These are phyloP conservation scores for Jamesozyma jinghongensis DNA, from an alignment of 805 yeast genomes.

Conservation along the genomic window DNA sequence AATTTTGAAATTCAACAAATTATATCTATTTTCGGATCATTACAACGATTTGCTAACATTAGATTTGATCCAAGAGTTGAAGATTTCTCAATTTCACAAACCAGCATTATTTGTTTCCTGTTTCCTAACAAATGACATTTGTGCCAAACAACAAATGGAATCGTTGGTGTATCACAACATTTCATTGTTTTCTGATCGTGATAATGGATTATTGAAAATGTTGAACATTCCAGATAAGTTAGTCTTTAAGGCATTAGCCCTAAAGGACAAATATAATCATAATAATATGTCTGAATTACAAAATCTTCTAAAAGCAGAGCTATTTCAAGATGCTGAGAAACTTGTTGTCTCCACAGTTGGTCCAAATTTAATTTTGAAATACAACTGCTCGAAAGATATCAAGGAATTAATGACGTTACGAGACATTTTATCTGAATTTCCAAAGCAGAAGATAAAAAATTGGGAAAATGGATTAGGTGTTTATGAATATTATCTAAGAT, in stretches of 20 bases:
- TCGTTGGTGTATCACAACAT: conserved; percentile 23
- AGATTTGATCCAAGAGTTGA: conserved; percentile 44
- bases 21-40: conserved; percentile 17
- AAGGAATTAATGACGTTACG: conserved; percentile 34
- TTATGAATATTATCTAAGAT: conserved; percentile 41
- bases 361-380: conserved; percentile 47
- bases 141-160: conserved; percentile 36
- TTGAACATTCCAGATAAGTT: conserved; percentile 42
- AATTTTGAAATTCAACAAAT: conserved; percentile 33
- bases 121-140: conserved; percentile 43
- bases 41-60: conserved; percentile 34
- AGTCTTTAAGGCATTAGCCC: conserved; percentile 53
- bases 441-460: conserved; percentile 34
- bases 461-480: conserved; percentile 55
- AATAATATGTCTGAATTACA: conserved; percentile 52
- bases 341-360: conserved; percentile 53
- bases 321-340: conserved; percentile 55
- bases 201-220: conserved; percentile 24
- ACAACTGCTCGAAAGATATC: conserved; percentile 21
- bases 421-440: conserved; percentile 36
- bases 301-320: conserved; percentile 51
- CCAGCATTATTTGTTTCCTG: conserved; percentile 57
- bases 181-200: conserved; percentile 8
- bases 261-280: conserved; percentile 39
- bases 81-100: conserved; percentile 38